Percentiles rank a stretch among this genome's conserved stretches.
These are phyloP conservation scores for Colletotrichum somersetense DNA, from an alignment of 2,329 filamentous ascomycete species.

Conservation along the genomic window DNA sequence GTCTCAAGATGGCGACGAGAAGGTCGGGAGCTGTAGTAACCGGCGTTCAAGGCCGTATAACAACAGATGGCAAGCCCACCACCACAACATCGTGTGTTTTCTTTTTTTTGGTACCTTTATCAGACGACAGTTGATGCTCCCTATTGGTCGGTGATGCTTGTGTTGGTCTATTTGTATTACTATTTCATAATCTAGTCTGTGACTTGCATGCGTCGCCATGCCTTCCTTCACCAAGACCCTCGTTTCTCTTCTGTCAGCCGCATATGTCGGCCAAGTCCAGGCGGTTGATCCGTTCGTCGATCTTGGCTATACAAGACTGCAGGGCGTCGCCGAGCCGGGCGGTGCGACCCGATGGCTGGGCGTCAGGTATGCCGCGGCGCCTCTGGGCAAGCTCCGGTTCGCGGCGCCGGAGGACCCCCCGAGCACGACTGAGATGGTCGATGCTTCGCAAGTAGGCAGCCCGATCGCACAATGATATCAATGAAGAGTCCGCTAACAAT, in stretches of 20 bases:
- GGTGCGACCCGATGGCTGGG: constrained; percentile 80
- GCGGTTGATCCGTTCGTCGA: constrained; percentile 59
- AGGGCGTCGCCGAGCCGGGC: constrained; percentile 61
- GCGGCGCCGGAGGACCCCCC: constrained; percentile 69
- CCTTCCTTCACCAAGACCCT: constrained; percentile 16
- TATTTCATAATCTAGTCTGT: constrained; percentile 17
- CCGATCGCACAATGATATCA: too few relatives aligned
- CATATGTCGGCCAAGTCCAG: constrained; percentile 28
- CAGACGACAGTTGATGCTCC: constrained; percentile 11
- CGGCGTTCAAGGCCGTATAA: constrained; percentile 15
- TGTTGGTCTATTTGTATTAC: background rate
- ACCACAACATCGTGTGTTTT: background rate
- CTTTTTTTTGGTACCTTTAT: too few relatives aligned
- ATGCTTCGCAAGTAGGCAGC: constrained; percentile 13
- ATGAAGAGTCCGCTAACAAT: background rate
- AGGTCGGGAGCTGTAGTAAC: background rate
- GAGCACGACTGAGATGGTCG: constrained; percentile 16
- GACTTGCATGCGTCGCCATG: constrained; percentile 19
- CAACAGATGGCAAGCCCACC: constrained; percentile 21
- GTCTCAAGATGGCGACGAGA: constrained; percentile 18
- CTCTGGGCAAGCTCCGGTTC: constrained; percentile 75
- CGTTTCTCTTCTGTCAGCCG: constrained; percentile 34
- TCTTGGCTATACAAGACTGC: constrained; percentile 75
- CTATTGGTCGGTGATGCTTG: constrained; percentile 7
- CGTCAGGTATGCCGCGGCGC: constrained; percentile 80